Evolutionary conservation across 176 grass and related monocot species (phyloP).

Genomic region (Bonia amplexicaulis): DNA sequence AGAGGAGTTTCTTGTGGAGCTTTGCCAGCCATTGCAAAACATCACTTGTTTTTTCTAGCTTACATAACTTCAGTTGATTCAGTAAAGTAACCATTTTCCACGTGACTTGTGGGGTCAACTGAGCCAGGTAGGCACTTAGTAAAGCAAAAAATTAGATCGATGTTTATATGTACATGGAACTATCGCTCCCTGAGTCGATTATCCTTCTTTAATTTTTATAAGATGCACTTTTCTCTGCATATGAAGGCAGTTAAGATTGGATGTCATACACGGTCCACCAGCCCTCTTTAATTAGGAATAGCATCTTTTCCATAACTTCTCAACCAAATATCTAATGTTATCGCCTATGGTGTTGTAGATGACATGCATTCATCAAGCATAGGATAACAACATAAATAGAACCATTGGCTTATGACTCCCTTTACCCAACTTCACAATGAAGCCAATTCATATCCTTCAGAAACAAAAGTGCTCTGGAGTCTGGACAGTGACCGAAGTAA

Average conservation of each 20-base stretch:
- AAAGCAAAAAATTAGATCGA: constrained; percentile 4
- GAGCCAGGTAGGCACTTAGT: background rate
- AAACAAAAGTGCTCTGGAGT: background rate
- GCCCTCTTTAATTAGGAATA: constrained; percentile 14
- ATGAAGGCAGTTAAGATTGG: constrained; percentile 13
- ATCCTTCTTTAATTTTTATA: background rate
- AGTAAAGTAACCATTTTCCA: constrained; percentile 13
- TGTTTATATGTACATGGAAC: constrained; percentile 25
- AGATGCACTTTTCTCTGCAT: background rate
- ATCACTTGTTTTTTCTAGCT: background rate
- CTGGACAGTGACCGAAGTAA: constrained; percentile 12
- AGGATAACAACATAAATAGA: constrained; percentile 1
- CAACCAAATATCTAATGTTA: constrained; percentile 21
- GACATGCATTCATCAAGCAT: constrained; percentile 15
- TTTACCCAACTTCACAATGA: constrained; percentile 27
- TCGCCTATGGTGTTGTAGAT: background rate
- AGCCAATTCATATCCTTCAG: constrained; percentile 21
- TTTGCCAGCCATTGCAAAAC: background rate
- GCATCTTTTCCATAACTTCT: background rate
- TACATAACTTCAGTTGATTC: background rate
- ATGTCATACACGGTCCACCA: constrained; percentile 19
- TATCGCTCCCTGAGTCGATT: constrained; percentile 29
- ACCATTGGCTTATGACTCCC: background rate
- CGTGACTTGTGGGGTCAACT: constrained; percentile 31
- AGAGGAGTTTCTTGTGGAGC: background rate